phyloP scores from a whole-genome alignment of 257 asterid genomes.

The Capsicum baccatum region DNA sequence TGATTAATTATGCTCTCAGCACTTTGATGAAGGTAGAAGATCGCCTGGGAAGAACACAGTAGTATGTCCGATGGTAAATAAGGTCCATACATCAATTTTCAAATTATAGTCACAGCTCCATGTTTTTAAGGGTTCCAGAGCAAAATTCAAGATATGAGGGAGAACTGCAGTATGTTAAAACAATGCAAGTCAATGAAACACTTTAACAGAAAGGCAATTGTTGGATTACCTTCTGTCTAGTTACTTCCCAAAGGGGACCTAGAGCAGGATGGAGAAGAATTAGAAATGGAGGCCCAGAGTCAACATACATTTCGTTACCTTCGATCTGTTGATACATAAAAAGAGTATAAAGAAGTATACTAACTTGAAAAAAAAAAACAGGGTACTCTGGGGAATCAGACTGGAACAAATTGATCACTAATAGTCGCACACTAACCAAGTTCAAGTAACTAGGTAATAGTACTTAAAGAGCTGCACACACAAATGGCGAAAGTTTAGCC shows the following conservation, averaged over 20 bases:
- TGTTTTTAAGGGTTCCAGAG: neutral
- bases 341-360: slow-evolving; percentile 1
- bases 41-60: neutral
- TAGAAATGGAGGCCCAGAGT: slow-evolving; percentile 93
- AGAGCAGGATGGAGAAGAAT: slow-evolving; percentile 97
- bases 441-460: slow-evolving; percentile 4
- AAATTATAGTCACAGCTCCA: slow-evolving; percentile 15
- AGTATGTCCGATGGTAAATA: neutral
- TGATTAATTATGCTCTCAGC: slow-evolving; percentile 1
- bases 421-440: slow-evolving; percentile 7
- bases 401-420: neutral
- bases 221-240: slow-evolving; percentile 74
- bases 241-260: slow-evolving; percentile 98
- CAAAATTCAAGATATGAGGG: slow-evolving; percentile 7
- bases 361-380: neutral
- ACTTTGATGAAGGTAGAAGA: neutral
- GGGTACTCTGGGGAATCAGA: neutral
- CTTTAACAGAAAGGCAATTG: neutral
- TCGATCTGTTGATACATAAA: slow-evolving; percentile 59
- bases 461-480: neutral
- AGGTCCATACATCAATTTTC: neutral
- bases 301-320: slow-evolving; percentile 70
- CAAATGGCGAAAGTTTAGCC: neutral
- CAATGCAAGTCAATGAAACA: neutral
- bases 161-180: neutral